These are phyloP conservation scores for Xerocomus brunneocitrinus DNA, from an alignment of 768 basidiomycete species.

Conservation along the genomic window DNA sequence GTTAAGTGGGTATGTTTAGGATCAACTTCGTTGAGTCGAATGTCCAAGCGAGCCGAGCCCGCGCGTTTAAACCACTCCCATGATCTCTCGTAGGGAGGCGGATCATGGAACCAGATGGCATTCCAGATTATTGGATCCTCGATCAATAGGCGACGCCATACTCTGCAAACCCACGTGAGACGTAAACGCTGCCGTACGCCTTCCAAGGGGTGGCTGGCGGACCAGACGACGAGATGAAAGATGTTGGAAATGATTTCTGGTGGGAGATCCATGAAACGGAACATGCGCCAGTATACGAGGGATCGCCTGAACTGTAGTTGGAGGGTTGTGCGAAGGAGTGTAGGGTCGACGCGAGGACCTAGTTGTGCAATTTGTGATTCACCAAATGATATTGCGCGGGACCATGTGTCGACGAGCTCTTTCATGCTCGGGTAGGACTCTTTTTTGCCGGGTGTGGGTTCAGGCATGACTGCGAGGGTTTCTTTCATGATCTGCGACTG, in stretches of 20 bases:
- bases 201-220: slow-evolving; percentile 32
- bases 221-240: slow-evolving; percentile 58
- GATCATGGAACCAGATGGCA: slow-evolving; percentile 59
- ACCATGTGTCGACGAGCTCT: slow-evolving; percentile 13
- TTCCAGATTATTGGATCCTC: slow-evolving; percentile 56
- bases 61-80: slow-evolving; percentile 56
- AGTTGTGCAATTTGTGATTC: slow-evolving; percentile 18
- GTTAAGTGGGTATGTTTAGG: slow-evolving; percentile 21
- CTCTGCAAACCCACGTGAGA: slow-evolving; percentile 56
- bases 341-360: slow-evolving; percentile 15
- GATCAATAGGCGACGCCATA: slow-evolving; percentile 49
- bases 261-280: slow-evolving; percentile 60
- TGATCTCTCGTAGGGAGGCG: slow-evolving; percentile 46
- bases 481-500: slow-evolving; percentile 17
- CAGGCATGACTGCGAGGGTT: slow-evolving; percentile 15
- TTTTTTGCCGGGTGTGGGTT: slow-evolving; percentile 9
- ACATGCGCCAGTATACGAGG: slow-evolving; percentile 37
- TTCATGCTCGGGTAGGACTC: neutral
- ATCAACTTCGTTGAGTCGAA: slow-evolving; percentile 53
- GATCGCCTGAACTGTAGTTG: slow-evolving; percentile 16
- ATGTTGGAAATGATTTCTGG: slow-evolving; percentile 62
- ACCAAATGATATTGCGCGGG: slow-evolving; percentile 11
- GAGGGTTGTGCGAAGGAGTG: slow-evolving; percentile 14
- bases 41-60: slow-evolving; percentile 48
- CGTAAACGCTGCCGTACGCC: slow-evolving; percentile 40